phyloP scores from a whole-genome alignment of 768 basidiomycete genomes.

The Mycena chlorophos region DNA sequence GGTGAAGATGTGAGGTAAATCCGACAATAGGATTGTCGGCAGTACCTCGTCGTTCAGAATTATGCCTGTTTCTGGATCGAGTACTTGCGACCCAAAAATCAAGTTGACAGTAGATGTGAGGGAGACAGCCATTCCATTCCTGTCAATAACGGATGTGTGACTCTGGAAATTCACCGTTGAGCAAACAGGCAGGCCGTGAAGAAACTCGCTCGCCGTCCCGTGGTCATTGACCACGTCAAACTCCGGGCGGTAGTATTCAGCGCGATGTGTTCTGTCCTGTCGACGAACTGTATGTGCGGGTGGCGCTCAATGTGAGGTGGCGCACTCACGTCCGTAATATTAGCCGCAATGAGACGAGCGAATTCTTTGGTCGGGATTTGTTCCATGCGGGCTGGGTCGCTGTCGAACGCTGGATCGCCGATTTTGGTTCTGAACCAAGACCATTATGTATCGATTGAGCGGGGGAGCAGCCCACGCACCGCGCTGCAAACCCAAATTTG shows the following conservation, averaged over 20 bases:
- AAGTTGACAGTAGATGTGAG: conserved; percentile 89
- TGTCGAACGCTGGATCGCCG: conserved; percentile 73
- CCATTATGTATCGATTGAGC: neutral
- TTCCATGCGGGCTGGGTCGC: conserved; percentile 54
- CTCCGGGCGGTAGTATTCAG: conserved; percentile 81
- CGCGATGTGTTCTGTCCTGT: conserved; percentile 78
- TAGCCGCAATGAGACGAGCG: conserved; percentile 56
- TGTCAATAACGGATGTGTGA: conserved; percentile 82
- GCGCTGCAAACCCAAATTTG: conserved; percentile 66
- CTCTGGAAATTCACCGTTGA: conserved; percentile 48
- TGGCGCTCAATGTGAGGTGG: neutral
- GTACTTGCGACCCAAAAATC: conserved; percentile 84
- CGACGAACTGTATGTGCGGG: neutral
- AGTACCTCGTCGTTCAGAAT: conserved; percentile 83
- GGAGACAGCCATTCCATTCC: conserved; percentile 81
- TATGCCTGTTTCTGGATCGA: conserved; percentile 86
- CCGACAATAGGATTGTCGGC: conserved; percentile 1
- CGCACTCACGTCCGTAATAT: conserved; percentile 78
- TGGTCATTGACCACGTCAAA: conserved; percentile 80
- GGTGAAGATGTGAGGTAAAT: no score
- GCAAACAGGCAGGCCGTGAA: neutral
- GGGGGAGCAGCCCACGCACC: conserved; percentile 29
- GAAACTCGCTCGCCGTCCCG: conserved; percentile 66
- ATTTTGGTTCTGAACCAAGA: conserved; percentile 75
- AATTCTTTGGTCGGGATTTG: conserved; percentile 72